A percentile compares a stretch with the other conserved stretches of the same genome.
These are phyloP conservation scores for Arctium lappa DNA, from an alignment of 129 eudicot genomes.

Conservation along the genomic window DNA sequence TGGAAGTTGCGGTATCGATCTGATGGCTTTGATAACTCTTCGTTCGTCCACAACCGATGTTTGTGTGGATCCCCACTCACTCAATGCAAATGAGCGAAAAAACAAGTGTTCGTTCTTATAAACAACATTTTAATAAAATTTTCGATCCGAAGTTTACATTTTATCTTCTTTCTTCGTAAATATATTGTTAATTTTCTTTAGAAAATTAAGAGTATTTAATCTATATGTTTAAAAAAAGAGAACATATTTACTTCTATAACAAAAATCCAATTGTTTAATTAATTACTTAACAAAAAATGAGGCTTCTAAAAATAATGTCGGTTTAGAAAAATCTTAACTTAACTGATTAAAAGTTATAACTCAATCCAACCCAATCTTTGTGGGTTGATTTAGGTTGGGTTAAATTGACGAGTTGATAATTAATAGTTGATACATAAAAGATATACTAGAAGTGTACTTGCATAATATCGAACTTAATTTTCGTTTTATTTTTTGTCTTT, in stretches of 20 bases:
- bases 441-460: too few relatives aligned
- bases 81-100: slow-evolving; percentile 28
- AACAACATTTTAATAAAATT: background rate
- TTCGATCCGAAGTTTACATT: background rate
- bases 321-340: background rate
- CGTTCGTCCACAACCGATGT: slow-evolving; percentile 41
- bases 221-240: background rate
- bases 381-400: background rate
- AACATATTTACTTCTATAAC: background rate
- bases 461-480: too few relatives aligned
- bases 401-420: background rate
- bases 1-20: slow-evolving; percentile 44
- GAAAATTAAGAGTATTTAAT: background rate
- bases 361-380: background rate
- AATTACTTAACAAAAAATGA: background rate
- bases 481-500: too few relatives aligned
- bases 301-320: background rate
- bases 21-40: slow-evolving; percentile 36
- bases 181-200: background rate
- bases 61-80: slow-evolving; percentile 49
- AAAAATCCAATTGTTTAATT: background rate
- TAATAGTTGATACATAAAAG: background rate
- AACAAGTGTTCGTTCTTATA: background rate
- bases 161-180: background rate
- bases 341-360: background rate